Percentiles rank a stretch among this genome's conserved stretches.
Conservation (phyloP, 2,329 filamentous ascomycete species). For the Aschersonia sp. region DNA sequence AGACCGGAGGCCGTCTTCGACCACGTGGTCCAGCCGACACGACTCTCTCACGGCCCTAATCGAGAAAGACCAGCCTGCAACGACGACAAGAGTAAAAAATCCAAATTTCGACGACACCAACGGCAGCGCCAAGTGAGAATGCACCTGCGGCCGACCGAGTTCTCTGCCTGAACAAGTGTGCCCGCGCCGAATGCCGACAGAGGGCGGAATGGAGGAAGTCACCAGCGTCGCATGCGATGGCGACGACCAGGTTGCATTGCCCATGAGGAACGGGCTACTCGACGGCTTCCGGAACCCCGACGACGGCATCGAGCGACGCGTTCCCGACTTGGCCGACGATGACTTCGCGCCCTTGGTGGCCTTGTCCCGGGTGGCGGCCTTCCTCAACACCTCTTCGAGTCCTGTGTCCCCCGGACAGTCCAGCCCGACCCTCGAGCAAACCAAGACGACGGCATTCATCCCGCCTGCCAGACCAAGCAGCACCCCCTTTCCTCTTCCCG, state of each 20-base stretch:
- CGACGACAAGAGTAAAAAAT: not conserved
- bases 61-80: not conserved
- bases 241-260: slow-evolving; percentile 1
- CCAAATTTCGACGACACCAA: not conserved
- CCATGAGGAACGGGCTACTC: slow-evolving; percentile 1
- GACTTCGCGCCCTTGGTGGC: slow-evolving; percentile 22
- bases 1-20: not conserved
- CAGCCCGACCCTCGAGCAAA: slow-evolving; percentile 34
- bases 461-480: slow-evolving; percentile 36
- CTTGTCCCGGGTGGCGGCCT: slow-evolving; percentile 19
- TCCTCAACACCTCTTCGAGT: slow-evolving; percentile 34
- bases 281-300: slow-evolving; percentile 5
- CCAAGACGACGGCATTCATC: slow-evolving; percentile 22
- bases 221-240: not conserved
- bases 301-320: not conserved
- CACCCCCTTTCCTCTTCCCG: slow-evolving; percentile 43
- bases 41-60: not conserved
- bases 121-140: slow-evolving; percentile 2
- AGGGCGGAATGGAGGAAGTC: slow-evolving; percentile 3
- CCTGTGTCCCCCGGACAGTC: slow-evolving; percentile 39
- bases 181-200: not conserved
- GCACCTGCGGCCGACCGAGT: slow-evolving; percentile 1
- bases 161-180: not conserved
- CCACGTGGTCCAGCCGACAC: not conserved
- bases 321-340: slow-evolving; percentile 9